These are phyloP conservation scores for Trichoderma orchidacearum DNA, from an alignment of 495 filamentous ascomycete species.

Conservation along the genomic window DNA sequence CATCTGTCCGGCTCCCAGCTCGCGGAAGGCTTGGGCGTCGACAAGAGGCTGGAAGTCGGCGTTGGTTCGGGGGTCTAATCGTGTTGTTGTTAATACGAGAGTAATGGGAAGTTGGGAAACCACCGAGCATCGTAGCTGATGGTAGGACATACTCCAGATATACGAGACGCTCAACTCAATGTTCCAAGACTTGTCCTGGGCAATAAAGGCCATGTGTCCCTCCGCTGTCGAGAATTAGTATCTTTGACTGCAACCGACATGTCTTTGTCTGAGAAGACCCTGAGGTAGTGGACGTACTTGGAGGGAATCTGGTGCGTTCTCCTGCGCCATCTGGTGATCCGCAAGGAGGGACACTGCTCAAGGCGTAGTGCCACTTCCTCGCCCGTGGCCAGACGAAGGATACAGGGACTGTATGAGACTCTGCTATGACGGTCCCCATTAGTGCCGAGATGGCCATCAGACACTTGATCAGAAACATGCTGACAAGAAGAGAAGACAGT, in stretches of 20 bases:
- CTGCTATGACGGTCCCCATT: too few relatives aligned
- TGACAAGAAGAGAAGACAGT: too few relatives aligned
- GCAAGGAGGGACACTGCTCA: constrained; percentile 33
- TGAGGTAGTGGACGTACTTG: constrained; percentile 4
- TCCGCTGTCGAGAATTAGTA: constrained; percentile 1
- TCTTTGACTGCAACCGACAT: constrained; percentile 16
- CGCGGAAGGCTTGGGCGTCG: constrained; percentile 16
- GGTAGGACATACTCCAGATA: constrained; percentile 5
- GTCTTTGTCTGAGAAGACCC: neutral
- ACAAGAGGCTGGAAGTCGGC: constrained; percentile 15
- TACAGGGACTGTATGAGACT: too few relatives aligned
- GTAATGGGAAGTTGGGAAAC: too few relatives aligned
- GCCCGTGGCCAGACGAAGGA: constrained; percentile 39
- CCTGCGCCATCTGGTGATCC: constrained; percentile 20
- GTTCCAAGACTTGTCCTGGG: constrained; percentile 8
- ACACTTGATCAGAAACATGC: too few relatives aligned
- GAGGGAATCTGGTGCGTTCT: constrained; percentile 29
- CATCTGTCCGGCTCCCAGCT: constrained; percentile 30
- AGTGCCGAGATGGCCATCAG: too few relatives aligned
- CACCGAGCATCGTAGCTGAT: neutral
- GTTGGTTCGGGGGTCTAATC: constrained; percentile 6
- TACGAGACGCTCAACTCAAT: constrained; percentile 2
- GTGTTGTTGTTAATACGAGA: too few relatives aligned
- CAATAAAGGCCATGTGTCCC: constrained; percentile 18
- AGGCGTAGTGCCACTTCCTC: constrained; percentile 23